Percentiles rank a stretch among this genome's conserved stretches.
These are phyloP conservation scores for Asterella californica DNA, from an alignment of 225 moss, liverwort and hornwort genomes.

Conservation along the genomic window DNA sequence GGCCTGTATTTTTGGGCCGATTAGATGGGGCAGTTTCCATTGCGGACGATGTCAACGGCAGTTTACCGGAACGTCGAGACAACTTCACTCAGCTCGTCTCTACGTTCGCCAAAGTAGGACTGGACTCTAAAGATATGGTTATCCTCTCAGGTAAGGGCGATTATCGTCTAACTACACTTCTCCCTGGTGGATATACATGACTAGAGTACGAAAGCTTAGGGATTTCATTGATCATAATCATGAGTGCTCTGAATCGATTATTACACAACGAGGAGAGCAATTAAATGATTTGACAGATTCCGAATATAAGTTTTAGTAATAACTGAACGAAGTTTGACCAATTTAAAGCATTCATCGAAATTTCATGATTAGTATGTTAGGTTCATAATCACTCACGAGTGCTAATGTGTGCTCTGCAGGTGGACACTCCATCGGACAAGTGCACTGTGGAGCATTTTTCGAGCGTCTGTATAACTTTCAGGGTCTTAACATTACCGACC, in stretches of 20 bases:
- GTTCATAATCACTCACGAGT: too few relatives aligned
- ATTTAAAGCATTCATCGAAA: too few relatives aligned
- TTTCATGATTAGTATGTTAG: too few relatives aligned
- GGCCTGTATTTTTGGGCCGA: neutral
- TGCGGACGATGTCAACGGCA: neutral
- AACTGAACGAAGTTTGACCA: too few relatives aligned
- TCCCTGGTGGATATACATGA: too few relatives aligned
- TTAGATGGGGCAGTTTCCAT: neutral
- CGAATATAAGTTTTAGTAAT: too few relatives aligned
- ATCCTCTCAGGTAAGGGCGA: neutral
- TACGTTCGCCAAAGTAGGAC: neutral
- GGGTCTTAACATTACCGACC: neutral
- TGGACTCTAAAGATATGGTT: neutral
- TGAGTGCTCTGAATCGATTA: too few relatives aligned
- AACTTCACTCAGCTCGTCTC: neutral
- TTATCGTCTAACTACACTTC: neutral
- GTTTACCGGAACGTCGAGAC: neutral
- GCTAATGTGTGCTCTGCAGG: neutral
- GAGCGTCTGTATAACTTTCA: neutral
- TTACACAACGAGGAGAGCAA: too few relatives aligned
- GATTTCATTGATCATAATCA: too few relatives aligned
- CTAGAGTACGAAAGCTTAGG: too few relatives aligned
- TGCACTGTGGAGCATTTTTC: neutral
- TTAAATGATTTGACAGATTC: too few relatives aligned
- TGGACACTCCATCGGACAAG: constrained; percentile 2